Percentiles rank a stretch among this genome's conserved stretches.
phyloP scores from a whole-genome alignment of 345 rosid genomes.

The Toxicodendron radicans region DNA sequence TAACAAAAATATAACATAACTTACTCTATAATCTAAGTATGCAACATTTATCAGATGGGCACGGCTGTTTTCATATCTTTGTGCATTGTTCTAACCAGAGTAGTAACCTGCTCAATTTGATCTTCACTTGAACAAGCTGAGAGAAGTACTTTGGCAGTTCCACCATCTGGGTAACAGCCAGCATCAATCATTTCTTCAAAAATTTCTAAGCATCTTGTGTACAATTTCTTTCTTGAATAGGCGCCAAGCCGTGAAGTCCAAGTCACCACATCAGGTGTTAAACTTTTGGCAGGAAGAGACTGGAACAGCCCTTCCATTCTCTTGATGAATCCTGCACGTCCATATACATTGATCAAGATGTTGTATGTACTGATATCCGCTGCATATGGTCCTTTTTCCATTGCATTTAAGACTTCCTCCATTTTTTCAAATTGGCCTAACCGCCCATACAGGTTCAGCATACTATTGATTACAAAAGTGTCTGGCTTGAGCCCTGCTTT shows the following conservation, averaged over 20 bases:
- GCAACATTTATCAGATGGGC: conserved; percentile 32
- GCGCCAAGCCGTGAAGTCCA: conserved; percentile 89
- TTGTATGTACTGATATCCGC: conserved; percentile 80
- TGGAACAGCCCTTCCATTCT: conserved; percentile 63
- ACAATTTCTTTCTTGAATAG: conserved; percentile 80
- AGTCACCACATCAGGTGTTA: conserved; percentile 78
- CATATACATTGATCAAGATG: conserved; percentile 78
- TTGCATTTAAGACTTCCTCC: conserved; percentile 64
- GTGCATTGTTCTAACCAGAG: conserved; percentile 79
- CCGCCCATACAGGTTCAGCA: conserved; percentile 81
- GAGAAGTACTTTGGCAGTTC: conserved; percentile 82
- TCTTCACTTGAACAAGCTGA: conserved; percentile 77
- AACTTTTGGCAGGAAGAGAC: conserved; percentile 37
- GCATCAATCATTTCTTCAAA: conserved; percentile 92
- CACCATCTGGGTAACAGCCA: conserved; percentile 81
- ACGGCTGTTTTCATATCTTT: conserved; percentile 40
- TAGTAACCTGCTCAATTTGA: conserved; percentile 75
- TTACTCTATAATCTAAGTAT: neutral
- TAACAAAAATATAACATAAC: too few species aligned
- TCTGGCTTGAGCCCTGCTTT: conserved; percentile 74
- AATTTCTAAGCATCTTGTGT: conserved; percentile 63
- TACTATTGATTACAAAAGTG: conserved; percentile 76
- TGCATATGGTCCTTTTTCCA: conserved; percentile 57
- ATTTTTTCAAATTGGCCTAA: conserved; percentile 73
- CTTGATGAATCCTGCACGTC: conserved; percentile 71